phyloP scores from a whole-genome alignment of 2,329 filamentous ascomycete species.

The Clonostachys rosea region DNA sequence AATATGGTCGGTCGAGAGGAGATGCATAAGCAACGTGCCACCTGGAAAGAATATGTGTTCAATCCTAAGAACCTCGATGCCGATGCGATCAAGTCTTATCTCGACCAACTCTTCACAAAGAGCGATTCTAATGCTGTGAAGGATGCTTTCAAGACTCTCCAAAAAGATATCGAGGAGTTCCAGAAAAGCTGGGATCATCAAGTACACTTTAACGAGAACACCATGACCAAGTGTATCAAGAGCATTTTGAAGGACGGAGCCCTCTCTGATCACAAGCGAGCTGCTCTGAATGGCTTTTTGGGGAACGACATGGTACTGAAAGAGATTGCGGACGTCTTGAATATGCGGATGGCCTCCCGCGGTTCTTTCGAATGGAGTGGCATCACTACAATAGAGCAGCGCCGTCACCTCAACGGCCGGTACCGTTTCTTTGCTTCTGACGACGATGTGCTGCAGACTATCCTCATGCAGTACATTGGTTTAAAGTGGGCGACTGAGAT shows the following conservation, averaged over 20 bases:
- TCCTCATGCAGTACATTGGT: not conserved
- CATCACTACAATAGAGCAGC: not conserved
- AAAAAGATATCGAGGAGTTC: not conserved
- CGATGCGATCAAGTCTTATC: conserved; percentile 38
- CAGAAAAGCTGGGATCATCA: not conserved
- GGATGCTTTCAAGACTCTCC: not conserved
- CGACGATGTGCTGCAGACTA: not conserved
- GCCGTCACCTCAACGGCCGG: not conserved
- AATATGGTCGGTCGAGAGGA: conserved; percentile 46
- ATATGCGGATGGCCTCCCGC: not conserved
- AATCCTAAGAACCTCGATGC: conserved; percentile 36
- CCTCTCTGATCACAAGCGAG: not conserved
- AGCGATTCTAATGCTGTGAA: not conserved
- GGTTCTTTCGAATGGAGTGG: not conserved
- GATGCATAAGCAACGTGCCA: conserved; percentile 44
- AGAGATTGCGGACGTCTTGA: not conserved
- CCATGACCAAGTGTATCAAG: not conserved
- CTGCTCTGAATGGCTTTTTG: not conserved
- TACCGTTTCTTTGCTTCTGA: not conserved
- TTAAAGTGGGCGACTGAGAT: not conserved
- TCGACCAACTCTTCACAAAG: conserved; percentile 40
- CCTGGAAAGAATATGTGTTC: conserved; percentile 54
- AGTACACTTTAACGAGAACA: not conserved
- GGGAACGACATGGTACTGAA: not conserved
- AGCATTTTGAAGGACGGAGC: not conserved